Conservation (phyloP, 78 protist genomes). For the Emiliania huxleyi region DNA sequence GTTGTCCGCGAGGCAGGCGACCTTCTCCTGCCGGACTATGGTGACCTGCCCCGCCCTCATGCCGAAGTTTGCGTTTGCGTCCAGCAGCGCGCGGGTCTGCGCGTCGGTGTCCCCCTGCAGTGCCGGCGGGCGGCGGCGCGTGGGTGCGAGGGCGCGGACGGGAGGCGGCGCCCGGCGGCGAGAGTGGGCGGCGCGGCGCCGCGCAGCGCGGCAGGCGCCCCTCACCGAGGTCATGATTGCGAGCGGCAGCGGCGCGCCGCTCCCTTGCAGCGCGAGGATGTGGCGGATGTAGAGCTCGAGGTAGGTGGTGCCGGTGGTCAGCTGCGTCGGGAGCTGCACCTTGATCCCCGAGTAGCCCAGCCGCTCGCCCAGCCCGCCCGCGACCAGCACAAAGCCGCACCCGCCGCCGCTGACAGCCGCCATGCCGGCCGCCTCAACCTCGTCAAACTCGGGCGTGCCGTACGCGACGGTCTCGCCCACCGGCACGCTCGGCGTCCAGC, state of each 20-base stretch:
- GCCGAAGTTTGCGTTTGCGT: conserved; percentile 45
- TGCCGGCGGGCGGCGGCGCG: too few species aligned
- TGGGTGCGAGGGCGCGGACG: too few species aligned
- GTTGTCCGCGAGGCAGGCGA: conserved; percentile 37
- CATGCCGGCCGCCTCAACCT: neutral
- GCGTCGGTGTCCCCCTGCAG: conserved; percentile 66
- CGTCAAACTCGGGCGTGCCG: neutral
- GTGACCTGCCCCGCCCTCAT: conserved; percentile 36
- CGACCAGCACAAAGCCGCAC: conserved; percentile 28
- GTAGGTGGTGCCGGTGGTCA: conserved; percentile 30
- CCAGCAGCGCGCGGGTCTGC: conserved; percentile 36
- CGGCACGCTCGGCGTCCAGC: neutral
- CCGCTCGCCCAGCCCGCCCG: conserved; percentile 63
- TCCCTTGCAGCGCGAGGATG: neutral
- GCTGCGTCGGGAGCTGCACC: conserved; percentile 50
- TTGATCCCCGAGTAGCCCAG: conserved; percentile 65
- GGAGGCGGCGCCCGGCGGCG: too few species aligned
- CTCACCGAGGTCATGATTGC: conserved; percentile 63
- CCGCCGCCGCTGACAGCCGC: neutral
- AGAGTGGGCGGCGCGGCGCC: too few species aligned
- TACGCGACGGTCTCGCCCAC: neutral
- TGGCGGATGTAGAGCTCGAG: conserved; percentile 30
- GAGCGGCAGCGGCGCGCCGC: conserved; percentile 21
- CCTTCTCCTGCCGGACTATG: conserved; percentile 50
- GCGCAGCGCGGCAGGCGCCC: too few species aligned